Base-by-base conservation (phyloP, 371 early-diverging fungal genomes). In the Mucor velutinosus region DNA sequence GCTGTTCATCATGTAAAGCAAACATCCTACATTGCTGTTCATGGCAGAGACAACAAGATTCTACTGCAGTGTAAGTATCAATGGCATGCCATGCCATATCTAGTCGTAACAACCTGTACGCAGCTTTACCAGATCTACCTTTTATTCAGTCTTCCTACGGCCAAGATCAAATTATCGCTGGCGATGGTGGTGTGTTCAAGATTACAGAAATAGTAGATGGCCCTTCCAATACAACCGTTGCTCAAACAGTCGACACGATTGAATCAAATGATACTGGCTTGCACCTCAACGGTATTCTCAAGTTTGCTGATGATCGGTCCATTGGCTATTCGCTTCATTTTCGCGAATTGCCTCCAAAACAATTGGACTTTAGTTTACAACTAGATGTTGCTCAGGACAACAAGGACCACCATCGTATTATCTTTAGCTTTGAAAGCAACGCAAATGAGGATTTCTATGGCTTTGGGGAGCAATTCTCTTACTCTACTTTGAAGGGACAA, bases 381-480 rank as follows among this genome's bases (percentile, higher is more conserved):
- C 65, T 77, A 17, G 25, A n/a, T n/a, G 3, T 45, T 45, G 80
- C 77, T 45, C 49, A 67, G 32, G n/a, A 60, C 25, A 77, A 77
- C 76, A 43, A 49, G 4, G 62, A 74, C 5, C 73, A 21, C 70
- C 30, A 10, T 49, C 75, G 77, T 17, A 37, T 75, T 0, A 37
- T 76, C 4, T 32, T 78, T 17, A 71, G 56, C 0, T 76, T 59
- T 49, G 66, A 60, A 32, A 75, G 76, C 39, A 64, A 67, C n/a
- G 60, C 66, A 8, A 72, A 75, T 0, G 81, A 81, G 64, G 68
- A 75, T 14, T 75, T 81, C 60, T 81, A 81, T 66, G 85, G 85
- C 0, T 81, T 83, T 73, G 85, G 85, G 21, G 80, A 83, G 59
- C 80, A 80, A 35, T 75, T 74, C 43, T 67, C 70, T 2, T 69